Base-by-base conservation (phyloP, 2,329 filamentous ascomycete species). In the Hymenotorrendiella dingleyae region DNA sequence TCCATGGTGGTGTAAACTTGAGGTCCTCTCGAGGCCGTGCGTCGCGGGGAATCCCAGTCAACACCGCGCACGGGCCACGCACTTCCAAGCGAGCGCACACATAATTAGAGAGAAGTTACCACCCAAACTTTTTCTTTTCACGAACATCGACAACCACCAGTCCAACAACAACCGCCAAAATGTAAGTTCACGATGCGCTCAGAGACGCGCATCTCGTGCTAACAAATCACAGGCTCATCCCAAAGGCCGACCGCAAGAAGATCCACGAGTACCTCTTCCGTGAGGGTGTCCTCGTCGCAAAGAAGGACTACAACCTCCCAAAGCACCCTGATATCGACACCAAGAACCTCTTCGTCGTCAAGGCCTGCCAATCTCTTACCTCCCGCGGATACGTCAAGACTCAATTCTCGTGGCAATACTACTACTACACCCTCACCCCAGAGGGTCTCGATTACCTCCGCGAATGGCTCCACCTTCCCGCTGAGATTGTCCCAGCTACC, bases 361-460 rank as follows among this genome's bases (percentile, higher is more conserved):
- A 98, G 84, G 93, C 93, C 66, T 84, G 82, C 76, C 93, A 98
- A 80, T 98, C 93, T 56, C 83, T 98, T 67, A 94, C 83, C 77
- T 96, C 90, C 62, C 91, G 93, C 70, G 91, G 91, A 69, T 97
- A 87, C 74, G 82, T 98, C 76, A 98, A 98, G 87, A 98, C 93
- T 64, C 93, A 94, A 74, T 98, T 98, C 86, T 95, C 89, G 60
- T 95, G 89, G 89, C 89, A 95, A 76, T 95, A 90, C 82, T 95
- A 97, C 85, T 98, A 98, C 86, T 98, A 98, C 84, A 96, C 93
- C 73, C 84, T 98, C 73, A 96, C 91, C 70, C 87, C 90, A 67
- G 90, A 97, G 81, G 93, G 93, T 76, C 91, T 98, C 70, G 91
- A 97, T 79, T 98, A 98, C 82, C 90, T 98, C 71, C 91, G 93